phyloP scores from a whole-genome alignment of 2,329 filamentous ascomycete genomes.

The Neocatenulostroma microsporum region DNA sequence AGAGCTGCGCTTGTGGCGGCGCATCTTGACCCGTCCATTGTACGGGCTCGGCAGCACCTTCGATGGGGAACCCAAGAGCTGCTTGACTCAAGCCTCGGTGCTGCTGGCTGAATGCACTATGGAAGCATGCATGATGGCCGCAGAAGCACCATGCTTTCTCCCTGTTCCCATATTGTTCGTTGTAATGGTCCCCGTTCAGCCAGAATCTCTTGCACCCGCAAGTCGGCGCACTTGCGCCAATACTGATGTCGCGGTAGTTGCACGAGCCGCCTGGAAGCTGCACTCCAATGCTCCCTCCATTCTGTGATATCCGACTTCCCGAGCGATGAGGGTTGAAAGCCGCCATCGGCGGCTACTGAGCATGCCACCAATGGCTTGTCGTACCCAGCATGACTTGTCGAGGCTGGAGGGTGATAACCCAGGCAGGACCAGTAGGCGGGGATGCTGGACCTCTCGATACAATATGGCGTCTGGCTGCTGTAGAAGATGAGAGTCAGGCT shows the following conservation, averaged over 20 bases:
- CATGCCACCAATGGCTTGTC: slow-evolving; percentile 23
- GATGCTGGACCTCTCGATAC: background rate
- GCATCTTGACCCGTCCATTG: background rate
- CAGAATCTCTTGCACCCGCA: slow-evolving; percentile 51
- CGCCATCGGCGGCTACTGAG: slow-evolving; percentile 27
- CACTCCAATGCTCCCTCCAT: slow-evolving; percentile 5
- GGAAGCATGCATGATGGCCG: slow-evolving; percentile 52
- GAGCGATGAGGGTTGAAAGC: slow-evolving; percentile 12
- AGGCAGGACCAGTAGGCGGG: no score
- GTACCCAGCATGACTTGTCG: slow-evolving; percentile 25
- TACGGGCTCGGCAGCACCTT: slow-evolving; percentile 4
- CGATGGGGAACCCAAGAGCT: slow-evolving; percentile 9
- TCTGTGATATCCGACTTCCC: slow-evolving; percentile 7
- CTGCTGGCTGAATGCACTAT: slow-evolving; percentile 24
- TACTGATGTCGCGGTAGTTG: slow-evolving; percentile 43
- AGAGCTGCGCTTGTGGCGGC: slow-evolving; percentile 1
- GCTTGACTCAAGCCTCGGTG: no score
- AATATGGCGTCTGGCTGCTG: background rate
- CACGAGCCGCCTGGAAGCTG: slow-evolving; percentile 45
- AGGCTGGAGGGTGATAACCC: no score
- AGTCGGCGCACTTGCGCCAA: slow-evolving; percentile 34
- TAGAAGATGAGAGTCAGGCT: background rate
- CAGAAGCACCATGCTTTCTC: slow-evolving; percentile 44
- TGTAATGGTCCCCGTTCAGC: slow-evolving; percentile 22
- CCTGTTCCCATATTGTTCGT: slow-evolving; percentile 15